Percentiles rank a stretch among this genome's conserved stretches.
Evolutionary conservation across 306 rosid species (phyloP).

Genomic region (Sicyos edulis): DNA sequence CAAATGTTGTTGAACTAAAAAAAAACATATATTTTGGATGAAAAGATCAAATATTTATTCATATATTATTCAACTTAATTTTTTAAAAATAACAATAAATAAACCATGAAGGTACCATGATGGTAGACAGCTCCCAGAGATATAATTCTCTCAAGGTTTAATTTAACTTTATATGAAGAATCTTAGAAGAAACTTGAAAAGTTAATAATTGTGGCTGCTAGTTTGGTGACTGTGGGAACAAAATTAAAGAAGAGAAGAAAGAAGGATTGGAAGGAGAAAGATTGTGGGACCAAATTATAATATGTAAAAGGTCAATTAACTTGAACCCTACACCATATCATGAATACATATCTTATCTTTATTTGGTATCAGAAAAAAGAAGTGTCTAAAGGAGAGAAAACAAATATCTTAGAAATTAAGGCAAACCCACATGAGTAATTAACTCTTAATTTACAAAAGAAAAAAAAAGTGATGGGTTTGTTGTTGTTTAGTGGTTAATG

Average conservation of each 20-base stretch:
- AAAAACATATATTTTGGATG: too few relatives aligned
- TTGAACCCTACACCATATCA: slow-evolving; percentile 21
- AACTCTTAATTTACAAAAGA: neutral
- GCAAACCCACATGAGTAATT: slow-evolving; percentile 19
- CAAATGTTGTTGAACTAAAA: too few relatives aligned
- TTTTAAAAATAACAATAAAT: neutral
- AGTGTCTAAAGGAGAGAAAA: neutral
- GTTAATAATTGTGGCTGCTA: slow-evolving; percentile 18
- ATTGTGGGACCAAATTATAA: slow-evolving; percentile 2
- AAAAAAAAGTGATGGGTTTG: slow-evolving; percentile 8
- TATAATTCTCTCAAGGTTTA: slow-evolving; percentile 5
- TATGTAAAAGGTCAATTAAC: slow-evolving; percentile 4
- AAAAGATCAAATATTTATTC: neutral
- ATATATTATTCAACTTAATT: too few relatives aligned
- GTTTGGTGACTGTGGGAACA: slow-evolving; percentile 19
- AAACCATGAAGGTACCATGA: neutral
- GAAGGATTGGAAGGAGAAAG: neutral
- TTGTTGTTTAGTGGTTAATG: slow-evolving; percentile 16
- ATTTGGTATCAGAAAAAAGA: neutral
- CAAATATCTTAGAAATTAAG: slow-evolving; percentile 18
- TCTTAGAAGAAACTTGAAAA: slow-evolving; percentile 16
- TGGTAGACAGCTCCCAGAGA: slow-evolving; percentile 12
- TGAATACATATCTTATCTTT: slow-evolving; percentile 6
- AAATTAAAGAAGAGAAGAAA: neutral
- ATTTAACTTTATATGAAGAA: slow-evolving; percentile 9